Base-by-base conservation (phyloP, 768 basidiomycete species). In the Rhodotorula toruloides region DNA sequence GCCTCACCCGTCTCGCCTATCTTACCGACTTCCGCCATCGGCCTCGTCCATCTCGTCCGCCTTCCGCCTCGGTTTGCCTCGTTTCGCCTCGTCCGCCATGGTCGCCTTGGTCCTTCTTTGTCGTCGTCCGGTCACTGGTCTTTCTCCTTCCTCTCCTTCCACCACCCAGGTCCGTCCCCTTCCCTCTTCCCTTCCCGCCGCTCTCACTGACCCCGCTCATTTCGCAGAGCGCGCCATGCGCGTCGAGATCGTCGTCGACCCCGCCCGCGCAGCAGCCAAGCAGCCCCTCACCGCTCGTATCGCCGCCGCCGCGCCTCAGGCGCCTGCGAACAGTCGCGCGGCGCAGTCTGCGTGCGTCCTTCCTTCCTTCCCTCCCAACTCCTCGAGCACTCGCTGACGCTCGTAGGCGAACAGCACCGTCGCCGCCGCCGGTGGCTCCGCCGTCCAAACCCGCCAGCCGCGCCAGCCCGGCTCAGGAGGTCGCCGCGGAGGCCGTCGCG, bases 241-340 rank as follows among this genome's bases (percentile, higher is more conserved):
- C 83, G 92, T 98, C 69, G 94, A 99, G 83, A 90, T 98, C 72
- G 85, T 98, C 50, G 83, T 94, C 77, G 90, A 94, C 80, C 90
- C 90, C 19, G 83, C 86, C 50, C 76, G 78, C 55, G 83, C 84
- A 48, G 82, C 84, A 11, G 79, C 84, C 17, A 77, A 81, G 16
- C 81, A 81, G 27, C 83, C 89, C 9, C 82, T 99, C 70, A 85
- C 85, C 25, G 84, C 88, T 32, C 89, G 96, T 58, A 90, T 99
- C 42, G 89, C 90, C 7, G 80, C 78, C 14, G 73, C 76, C 46
- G 56, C 55, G 29, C n/a, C n/a, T n/a, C n/a, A n/a, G n/a, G n/a
- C n/a, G n/a, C 63, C 75, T 27, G 68, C 58, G 44, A 48, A 42
- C 12, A 36, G 47, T 17, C 47, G 37, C 52, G 56, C 22, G 31